Conservation (phyloP, 202 grass and related monocot species). For the Panicum virgatum region DNA sequence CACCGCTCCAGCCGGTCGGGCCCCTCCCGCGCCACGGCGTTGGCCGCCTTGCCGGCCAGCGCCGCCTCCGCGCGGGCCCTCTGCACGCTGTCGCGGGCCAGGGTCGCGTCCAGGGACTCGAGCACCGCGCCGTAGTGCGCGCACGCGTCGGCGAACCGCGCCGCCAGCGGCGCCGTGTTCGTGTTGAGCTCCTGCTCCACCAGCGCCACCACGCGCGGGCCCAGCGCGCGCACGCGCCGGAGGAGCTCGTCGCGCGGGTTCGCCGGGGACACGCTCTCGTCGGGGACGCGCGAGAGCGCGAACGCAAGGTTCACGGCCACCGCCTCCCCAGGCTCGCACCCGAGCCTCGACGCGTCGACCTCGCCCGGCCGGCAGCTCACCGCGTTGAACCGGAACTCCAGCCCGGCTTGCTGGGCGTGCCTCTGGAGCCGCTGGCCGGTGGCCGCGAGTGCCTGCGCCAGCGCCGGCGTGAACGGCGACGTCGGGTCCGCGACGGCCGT, state of each 20-base stretch:
- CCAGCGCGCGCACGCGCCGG: conserved; percentile 69
- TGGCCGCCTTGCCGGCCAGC: conserved; percentile 53
- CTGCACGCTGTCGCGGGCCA: conserved; percentile 37
- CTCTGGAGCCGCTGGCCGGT: conserved; percentile 50
- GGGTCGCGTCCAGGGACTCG: conserved; percentile 60
- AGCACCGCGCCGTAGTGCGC: conserved; percentile 69
- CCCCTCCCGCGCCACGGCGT: conserved; percentile 69
- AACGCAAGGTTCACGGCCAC: conserved; percentile 87
- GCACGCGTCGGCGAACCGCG: conserved; percentile 70
- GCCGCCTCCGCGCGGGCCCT: conserved; percentile 52
- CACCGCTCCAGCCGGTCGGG: conserved; percentile 74
- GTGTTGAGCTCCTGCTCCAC: conserved; percentile 83
- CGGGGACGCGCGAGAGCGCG: conserved; percentile 64
- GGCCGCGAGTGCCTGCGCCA: conserved; percentile 11
- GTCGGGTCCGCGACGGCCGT: conserved; percentile 47
- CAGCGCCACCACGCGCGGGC: conserved; percentile 60
- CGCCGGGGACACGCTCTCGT: conserved; percentile 84
- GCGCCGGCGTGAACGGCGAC: conserved; percentile 43
- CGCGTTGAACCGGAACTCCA: conserved; percentile 56
- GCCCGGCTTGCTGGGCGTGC: conserved; percentile 47
- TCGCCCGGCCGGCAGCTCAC: conserved; percentile 44
- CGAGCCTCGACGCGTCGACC: conserved; percentile 50
- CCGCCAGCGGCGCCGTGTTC: conserved; percentile 76
- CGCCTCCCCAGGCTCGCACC: conserved; percentile 63
- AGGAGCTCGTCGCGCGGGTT: conserved; percentile 90